Evolutionary conservation across 2,329 filamentous ascomycete genomes (phyloP), one percentile per base, ranked within the genome.

Genomic region (Trichoderma afroharzianum): DNA sequence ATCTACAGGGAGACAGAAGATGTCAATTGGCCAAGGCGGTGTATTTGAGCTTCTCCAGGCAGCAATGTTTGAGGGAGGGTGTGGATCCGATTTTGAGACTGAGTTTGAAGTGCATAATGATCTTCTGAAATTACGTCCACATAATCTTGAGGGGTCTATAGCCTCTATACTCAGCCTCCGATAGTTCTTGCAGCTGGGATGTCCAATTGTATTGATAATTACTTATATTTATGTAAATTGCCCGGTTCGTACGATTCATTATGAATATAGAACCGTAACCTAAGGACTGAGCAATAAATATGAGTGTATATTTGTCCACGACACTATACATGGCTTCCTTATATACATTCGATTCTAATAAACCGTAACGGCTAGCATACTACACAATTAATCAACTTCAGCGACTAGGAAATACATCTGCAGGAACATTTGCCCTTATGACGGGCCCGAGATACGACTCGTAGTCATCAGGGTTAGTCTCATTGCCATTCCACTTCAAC

Each of bases 361-460:
- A 39, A 18, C 15, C 36, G 15, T 8, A 18, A 39, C 6, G 36
- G 18, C 6, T 18, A 3, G 6, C 15, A 18, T 39, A 39, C 1
- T 6, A 18, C 15, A 39, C 15, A 39, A 18, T 39, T 39, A 39
- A 15, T 39, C 36, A 39, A 39, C 15, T 39, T 39, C 15, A 39
- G 15, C 15, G 36, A 8, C 15, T 47, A 4, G 30, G 30, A 18
- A 68, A 33, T 21, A 50, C n/a, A 8, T 36, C 63, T 11, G 47
- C 36, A 5, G 47, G 47, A 50, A 68, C 33, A 2, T 33, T 24
- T 8, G 32, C n/a, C 28, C 62, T 28, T 14, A 55, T 24, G 3
- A 71, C 30, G 11, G 61, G 61, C 1, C 68, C 68, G 9, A 64
- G 61, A 53, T 53, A 64, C 2, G 68, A 71, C 14, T 71, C 24